A percentile compares a stretch with the other conserved stretches of the same genome.
Evolutionary conservation across 2,329 filamentous ascomycete species (phyloP).

Genomic region (Metarhizium humberi): DNA sequence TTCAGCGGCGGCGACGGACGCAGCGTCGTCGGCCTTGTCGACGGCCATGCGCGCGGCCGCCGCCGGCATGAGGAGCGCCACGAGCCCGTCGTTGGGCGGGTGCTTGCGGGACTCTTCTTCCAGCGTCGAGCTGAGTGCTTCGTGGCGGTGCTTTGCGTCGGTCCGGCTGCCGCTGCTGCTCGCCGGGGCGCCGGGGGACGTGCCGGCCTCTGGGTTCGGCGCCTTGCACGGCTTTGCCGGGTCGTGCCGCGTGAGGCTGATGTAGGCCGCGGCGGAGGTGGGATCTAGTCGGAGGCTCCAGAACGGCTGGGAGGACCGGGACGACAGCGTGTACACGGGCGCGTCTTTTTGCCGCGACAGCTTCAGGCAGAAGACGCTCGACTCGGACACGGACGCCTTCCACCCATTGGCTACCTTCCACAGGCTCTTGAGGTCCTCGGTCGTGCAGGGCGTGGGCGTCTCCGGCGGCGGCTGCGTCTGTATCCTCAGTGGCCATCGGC

Average conservation of each 20-base stretch:
- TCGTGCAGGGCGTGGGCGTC: constrained; percentile 43
- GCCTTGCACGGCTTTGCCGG: constrained; percentile 48
- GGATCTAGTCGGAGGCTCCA: constrained; percentile 58
- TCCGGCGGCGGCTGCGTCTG: constrained; percentile 30
- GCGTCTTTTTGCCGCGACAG: constrained; percentile 48
- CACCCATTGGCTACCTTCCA: constrained; percentile 66
- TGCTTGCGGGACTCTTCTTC: constrained; percentile 45
- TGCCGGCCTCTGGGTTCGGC: constrained; percentile 17
- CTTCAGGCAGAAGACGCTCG: constrained; percentile 49
- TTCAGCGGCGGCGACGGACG: constrained; percentile 53
- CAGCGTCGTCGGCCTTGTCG: constrained; percentile 48
- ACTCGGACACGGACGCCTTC: constrained; percentile 51
- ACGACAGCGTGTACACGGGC: constrained; percentile 58
- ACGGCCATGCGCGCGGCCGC: constrained; percentile 55
- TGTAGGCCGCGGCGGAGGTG: constrained; percentile 52
- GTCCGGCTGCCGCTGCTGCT: constrained; percentile 16
- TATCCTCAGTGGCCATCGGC: constrained; percentile 19
- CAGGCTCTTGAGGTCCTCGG: constrained; percentile 52
- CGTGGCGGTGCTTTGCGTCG: constrained; percentile 43
- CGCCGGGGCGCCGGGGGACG: constrained; percentile 11
- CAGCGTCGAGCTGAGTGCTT: constrained; percentile 48
- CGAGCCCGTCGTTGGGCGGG: constrained; percentile 50
- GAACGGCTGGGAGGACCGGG: constrained; percentile 47
- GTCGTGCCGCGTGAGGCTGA: constrained; percentile 50
- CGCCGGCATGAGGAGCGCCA: constrained; percentile 60